Evolutionary conservation across 2,329 filamentous ascomycete species (phyloP), one percentile per base, ranked within the genome.

Genomic region (Setomelanomma holmii): DNA sequence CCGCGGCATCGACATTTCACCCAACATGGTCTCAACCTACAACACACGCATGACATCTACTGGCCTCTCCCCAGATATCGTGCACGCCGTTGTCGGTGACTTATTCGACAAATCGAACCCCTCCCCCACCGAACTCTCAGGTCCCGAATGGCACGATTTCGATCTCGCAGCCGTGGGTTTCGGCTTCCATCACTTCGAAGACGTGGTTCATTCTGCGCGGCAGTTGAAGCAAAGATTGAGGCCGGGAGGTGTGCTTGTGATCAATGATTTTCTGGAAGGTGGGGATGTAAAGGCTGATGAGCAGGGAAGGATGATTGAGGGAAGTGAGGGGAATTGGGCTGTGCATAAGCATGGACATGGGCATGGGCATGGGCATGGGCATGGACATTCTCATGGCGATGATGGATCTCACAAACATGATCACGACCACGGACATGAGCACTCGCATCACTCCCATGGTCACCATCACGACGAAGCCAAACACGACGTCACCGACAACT

Each of bases 1-100:
- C 41, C 75, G 87, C 14, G 89, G 88, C 36, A 80, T 93, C 39
- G 89, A 93, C 67, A 75, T 91, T 49, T 88, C 88, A 0, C 81
- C 86, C 56, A 84, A 84, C 54, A 92, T 92, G 89, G 82, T 90
- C 4, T 76, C 78, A 0, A 78, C 80, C 5, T 93, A 88, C 77
- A 92, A 91, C 67, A 73, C 76, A 10, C 79, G 82, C 21, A 86
- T 85, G 17, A 45, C 36, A 4, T 40, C 50, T 7, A 58, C 63
- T 8, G 59, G 60, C 6, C 33, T 73, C 3, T 41, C 60, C 0
- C 21, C 42, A 2, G 35, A 51, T 2, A 53, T 51, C 14, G 65
- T 74, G 33, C 52, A 58, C 14, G 72, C 71, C 23, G 53, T 69
- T 0, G 53, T 64, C 4, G 73, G 75, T 6, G 68, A 80, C 52